These are phyloP conservation scores for Colletotrichum orchidophilum DNA, from an alignment of 2,329 filamentous ascomycete species.

Conservation along the genomic window DNA sequence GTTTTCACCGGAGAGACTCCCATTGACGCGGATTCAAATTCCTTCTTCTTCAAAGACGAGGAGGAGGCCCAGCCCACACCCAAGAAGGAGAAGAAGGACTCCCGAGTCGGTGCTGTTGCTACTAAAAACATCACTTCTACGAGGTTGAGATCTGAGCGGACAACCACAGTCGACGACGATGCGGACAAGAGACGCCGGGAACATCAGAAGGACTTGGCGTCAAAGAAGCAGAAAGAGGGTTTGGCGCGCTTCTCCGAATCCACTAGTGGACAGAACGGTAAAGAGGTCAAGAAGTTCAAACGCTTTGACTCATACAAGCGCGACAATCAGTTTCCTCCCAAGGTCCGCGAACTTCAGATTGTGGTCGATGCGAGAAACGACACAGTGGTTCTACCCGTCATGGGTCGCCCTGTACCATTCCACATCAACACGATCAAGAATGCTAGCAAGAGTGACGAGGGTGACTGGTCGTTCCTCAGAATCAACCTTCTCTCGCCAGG, in stretches of 20 bases:
- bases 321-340: constrained; percentile 89
- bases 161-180: constrained; percentile 88
- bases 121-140: constrained; percentile 96
- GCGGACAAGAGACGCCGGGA: constrained; percentile 86
- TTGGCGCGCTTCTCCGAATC: constrained; percentile 86
- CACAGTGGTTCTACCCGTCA: constrained; percentile 93
- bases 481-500: constrained; percentile 98
- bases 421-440: constrained; percentile 99
- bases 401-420: constrained; percentile 97
- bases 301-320: constrained; percentile 99
- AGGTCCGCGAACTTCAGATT: constrained; percentile 86
- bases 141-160: constrained; percentile 88
- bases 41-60: constrained; percentile 98
- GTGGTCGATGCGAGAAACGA: constrained; percentile 90
- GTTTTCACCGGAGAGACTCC: constrained; percentile 95
- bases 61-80: constrained; percentile 85
- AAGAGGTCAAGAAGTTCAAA: constrained; percentile 98
- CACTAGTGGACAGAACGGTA: constrained; percentile 84
- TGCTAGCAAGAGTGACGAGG: constrained; percentile 96
- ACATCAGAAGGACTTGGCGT: constrained; percentile 89
- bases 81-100: constrained; percentile 91
- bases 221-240: constrained; percentile 91
- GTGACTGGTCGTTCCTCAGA: constrained; percentile 90
- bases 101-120: constrained; percentile 84
- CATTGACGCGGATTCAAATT: constrained; percentile 90